Base-by-base conservation (phyloP, 2,329 filamentous ascomycete genomes). In the Trichoderma guizhouense region DNA sequence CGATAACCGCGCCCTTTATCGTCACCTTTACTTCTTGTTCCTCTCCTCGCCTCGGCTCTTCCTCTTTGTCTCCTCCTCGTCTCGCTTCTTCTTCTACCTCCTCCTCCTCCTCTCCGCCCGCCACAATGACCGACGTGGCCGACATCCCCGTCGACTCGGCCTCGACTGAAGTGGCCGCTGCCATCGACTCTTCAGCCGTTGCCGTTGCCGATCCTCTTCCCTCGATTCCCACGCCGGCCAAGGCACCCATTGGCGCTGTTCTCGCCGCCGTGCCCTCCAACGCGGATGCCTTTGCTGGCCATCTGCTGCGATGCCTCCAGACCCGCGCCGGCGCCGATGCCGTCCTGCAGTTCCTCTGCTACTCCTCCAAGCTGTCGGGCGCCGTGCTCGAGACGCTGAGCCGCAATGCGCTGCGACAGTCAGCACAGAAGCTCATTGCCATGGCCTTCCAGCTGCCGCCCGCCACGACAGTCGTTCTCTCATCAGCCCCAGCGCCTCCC, bases 241-340 rank as follows among this genome's bases (percentile, higher is more conserved):
- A 70, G 34, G 67, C 68, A 14, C 70, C 73, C 53, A 61, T 72
- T 65, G 66, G 64, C 53, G 55, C 62, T 15, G 67, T 71, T 51
- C 26, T 76, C 32, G 69, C 72, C 30, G 73, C 74, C n/a, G 74
- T 71, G 12, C 76, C 78, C 24, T 73, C 74, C 47, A 74, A 73
- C 76, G 43, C 84, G 76, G 88, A 90, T 78, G 83, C 81, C 79
- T 87, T 89, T 78, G 80, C 91, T 74, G 79, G 84, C 30, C 86
- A 86, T 79, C 84, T 90, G 63, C 83, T 86, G 78, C 89, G 89
- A 75, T 88, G 92, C 78, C 84, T 94, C 76, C 87, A 89, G 74
- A 92, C 91, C 11, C 89, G 92, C 58, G 81, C 86, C 43, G 92
- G 92, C 77, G 89, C 91, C 79, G 92, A 94, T 82, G 87, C 88